A percentile compares a stretch with the other conserved stretches of the same genome.
Conservation (phyloP, 805 yeast genomes). For the Pichia insulana region DNA sequence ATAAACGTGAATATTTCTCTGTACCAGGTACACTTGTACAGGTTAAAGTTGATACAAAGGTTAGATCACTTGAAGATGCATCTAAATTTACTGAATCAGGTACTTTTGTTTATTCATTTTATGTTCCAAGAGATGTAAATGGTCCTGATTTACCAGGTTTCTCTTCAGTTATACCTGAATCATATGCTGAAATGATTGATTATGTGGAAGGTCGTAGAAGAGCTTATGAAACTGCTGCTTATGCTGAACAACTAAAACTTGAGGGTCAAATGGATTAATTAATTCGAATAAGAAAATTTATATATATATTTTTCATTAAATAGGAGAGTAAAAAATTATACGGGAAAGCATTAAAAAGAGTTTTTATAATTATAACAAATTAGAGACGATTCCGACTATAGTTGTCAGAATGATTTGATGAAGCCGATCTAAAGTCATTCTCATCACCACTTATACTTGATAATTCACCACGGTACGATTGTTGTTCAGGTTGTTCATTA, state of each 20-base stretch:
- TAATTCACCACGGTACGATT: conserved; percentile 9
- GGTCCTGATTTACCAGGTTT: conserved; percentile 44
- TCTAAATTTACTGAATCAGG: conserved; percentile 66
- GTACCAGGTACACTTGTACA: conserved; percentile 85
- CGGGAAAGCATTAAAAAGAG: neutral
- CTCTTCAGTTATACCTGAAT: conserved; percentile 73
- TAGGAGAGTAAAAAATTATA: neutral
- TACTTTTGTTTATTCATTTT: conserved; percentile 81
- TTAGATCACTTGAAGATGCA: conserved; percentile 49
- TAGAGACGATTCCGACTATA: neutral
- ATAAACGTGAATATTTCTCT: conserved; percentile 51
- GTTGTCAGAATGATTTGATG: neutral
- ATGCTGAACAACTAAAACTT: conserved; percentile 38
- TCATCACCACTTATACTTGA: conserved; percentile 2
- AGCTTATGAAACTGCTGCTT: conserved; percentile 72
- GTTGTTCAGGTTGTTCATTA: conserved; percentile 5
- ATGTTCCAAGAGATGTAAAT: conserved; percentile 54
- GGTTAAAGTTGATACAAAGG: conserved; percentile 79
- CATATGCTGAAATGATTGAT: conserved; percentile 88
- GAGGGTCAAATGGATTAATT: conserved; percentile 13
- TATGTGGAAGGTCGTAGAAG: conserved; percentile 86
- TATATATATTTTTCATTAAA: neutral
- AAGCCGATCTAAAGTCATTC: neutral
- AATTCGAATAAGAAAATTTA: neutral
- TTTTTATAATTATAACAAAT: neutral